Conservation (phyloP, 1,284 basidiomycete species). For the Tausonia pullulans region DNA sequence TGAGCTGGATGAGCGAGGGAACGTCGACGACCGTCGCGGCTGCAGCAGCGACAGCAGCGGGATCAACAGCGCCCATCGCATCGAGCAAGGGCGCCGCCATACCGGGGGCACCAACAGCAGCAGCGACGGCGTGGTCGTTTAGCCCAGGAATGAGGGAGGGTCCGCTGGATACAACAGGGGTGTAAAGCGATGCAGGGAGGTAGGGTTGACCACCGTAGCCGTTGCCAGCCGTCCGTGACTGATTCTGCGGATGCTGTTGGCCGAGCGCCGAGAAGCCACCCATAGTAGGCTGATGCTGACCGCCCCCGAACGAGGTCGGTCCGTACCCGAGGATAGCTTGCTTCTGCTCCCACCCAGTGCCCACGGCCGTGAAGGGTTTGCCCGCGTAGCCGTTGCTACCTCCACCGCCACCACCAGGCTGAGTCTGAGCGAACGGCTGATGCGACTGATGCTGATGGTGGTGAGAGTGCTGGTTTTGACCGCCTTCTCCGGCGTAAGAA, state of each 20-base stretch:
- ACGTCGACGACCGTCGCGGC: neutral
- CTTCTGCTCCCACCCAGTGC: slow-evolving; percentile 16
- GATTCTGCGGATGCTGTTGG: no score
- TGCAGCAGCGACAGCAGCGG: no score
- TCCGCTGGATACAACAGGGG: no score
- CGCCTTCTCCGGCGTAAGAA: no score
- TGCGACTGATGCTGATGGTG: neutral
- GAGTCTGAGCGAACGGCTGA: neutral
- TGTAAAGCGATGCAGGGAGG: no score
- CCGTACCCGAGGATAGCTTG: slow-evolving; percentile 6
- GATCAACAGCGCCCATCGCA: neutral
- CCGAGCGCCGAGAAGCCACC: no score
- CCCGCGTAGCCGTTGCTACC: no score
- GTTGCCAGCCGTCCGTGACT: no score
- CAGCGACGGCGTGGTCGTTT: no score
- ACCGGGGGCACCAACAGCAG: neutral
- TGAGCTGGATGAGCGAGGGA: slow-evolving; percentile 1
- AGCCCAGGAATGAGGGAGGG: no score
- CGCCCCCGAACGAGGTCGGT: neutral
- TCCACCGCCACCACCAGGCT: neutral
- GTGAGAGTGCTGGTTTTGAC: no score
- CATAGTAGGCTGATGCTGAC: neutral
- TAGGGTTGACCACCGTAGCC: no score
- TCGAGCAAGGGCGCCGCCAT: neutral
- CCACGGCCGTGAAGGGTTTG: slow-evolving; percentile 13